Base-by-base conservation (phyloP, 106 monocot genomes). In the Acorus gramineus region DNA sequence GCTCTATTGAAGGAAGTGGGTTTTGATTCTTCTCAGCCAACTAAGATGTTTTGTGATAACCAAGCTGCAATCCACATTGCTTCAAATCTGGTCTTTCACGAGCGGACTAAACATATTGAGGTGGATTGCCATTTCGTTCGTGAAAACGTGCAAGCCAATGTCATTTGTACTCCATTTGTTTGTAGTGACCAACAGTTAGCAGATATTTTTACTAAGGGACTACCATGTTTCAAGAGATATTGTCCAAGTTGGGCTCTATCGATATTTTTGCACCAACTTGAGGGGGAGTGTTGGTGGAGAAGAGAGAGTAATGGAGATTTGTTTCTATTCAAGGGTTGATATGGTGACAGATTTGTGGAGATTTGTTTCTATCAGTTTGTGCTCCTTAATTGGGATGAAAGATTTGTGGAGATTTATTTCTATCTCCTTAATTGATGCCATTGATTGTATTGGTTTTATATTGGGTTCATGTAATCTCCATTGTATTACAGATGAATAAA, bases 251-350 rank as follows among this genome's bases (percentile, higher is more conserved):
- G 63, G 44, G 44, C 6, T 46, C 47, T 45, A 43, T 46, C 49
- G 63, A 63, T 12, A 14, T 63, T 11, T 47, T 46, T 11, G 6
- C 63, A 6, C 63, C 63, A 63, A 44, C 63, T 63, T 63, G 63
- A 63, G 44, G 44, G 6, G 63, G 63, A 63, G 63, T 63, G 44
- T 63, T 63, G 60, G n/a, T n/a, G n/a, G n/a, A n/a, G n/a, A n/a
- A n/a, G n/a, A n/a, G n/a, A n/a, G n/a, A n/a, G n/a, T n/a, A n/a
- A n/a, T n/a, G n/a, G n/a, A n/a, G n/a, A n/a, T n/a, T n/a, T n/a
- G n/a, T n/a, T n/a, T n/a, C n/a, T n/a, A n/a, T n/a, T n/a, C n/a
- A n/a, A n/a, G n/a, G n/a, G n/a, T n/a, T n/a, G n/a, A n/a, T n/a
- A n/a, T n/a, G n/a, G n/a, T n/a, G n/a, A n/a, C n/a, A n/a, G n/a